These are phyloP conservation scores for Rhodocollybia butyracea DNA, from an alignment of 768 basidiomycete species.

Conservation along the genomic window DNA sequence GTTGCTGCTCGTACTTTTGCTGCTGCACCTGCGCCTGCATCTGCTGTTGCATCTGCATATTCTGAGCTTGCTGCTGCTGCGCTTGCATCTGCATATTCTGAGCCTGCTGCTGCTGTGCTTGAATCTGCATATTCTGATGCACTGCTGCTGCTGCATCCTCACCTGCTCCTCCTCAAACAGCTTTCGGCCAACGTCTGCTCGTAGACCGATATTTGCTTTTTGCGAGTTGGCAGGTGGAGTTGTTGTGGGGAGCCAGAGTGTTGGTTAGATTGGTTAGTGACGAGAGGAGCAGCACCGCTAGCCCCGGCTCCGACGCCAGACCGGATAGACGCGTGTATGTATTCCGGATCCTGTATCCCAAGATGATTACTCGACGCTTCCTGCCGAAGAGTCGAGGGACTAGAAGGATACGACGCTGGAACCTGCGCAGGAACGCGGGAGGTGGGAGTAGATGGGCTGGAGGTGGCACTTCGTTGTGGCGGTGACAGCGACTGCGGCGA, in stretches of 20 bases:
- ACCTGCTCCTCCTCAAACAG: constrained; percentile 71
- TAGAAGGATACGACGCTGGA: constrained; percentile 10
- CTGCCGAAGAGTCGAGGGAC: constrained; percentile 9
- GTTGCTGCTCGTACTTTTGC: no score
- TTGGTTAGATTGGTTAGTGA: no score
- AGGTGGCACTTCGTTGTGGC: background rate
- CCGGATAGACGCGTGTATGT: constrained; percentile 66
- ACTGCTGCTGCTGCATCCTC: constrained; percentile 28
- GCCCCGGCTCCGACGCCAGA: background rate
- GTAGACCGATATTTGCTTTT: constrained; percentile 46
- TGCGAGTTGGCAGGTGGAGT: constrained; percentile 10
- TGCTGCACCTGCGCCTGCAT: no score
- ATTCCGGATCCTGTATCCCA: constrained; percentile 37
- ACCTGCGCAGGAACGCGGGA: constrained; percentile 24
- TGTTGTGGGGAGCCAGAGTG: no score
- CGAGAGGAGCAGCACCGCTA: no score
- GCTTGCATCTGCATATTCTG: no score
- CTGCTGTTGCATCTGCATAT: no score
- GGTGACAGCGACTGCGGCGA: background rate
- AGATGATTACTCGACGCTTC: constrained; percentile 11
- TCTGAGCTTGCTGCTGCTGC: background rate
- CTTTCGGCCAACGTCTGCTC: constrained; percentile 63
- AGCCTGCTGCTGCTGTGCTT: no score
- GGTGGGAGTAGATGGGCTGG: constrained; percentile 28
- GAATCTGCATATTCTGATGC: no score